Evolutionary conservation across 768 basidiomycete species (phyloP).

Genomic region (Dioszegia hungarica): DNA sequence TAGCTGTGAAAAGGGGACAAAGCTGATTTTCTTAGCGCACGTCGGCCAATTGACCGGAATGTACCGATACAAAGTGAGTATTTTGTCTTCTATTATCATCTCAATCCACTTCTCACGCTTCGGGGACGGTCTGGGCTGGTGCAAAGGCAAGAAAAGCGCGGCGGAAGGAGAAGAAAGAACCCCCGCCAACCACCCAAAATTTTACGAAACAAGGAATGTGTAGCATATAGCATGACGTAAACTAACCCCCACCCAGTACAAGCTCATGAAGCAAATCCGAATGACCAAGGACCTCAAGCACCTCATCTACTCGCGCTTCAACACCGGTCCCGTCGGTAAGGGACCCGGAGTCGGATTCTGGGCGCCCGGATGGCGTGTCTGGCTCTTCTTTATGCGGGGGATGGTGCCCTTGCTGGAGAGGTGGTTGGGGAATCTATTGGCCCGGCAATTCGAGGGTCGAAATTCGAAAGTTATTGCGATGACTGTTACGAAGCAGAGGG

Average conservation of each 20-base stretch:
- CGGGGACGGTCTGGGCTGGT: too few species aligned
- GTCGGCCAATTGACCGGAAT: slow-evolving; percentile 98
- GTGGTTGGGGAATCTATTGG: slow-evolving; percentile 96
- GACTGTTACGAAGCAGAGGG: slow-evolving; percentile 92
- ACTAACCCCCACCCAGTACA: too few species aligned
- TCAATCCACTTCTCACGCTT: too few species aligned
- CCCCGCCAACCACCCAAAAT: too few species aligned
- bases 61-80: slow-evolving; percentile 56
- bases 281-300: slow-evolving; percentile 99
- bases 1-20: too few species aligned
- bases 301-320: slow-evolving; percentile 63
- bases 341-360: slow-evolving; percentile 99
- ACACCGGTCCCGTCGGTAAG: slow-evolving; percentile 98
- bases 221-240: too few species aligned
- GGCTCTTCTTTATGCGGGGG: slow-evolving; percentile 99
- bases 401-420: slow-evolving; percentile 95
- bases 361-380: slow-evolving; percentile 99
- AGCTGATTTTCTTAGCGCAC: too few species aligned
- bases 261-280: slow-evolving; percentile 98
- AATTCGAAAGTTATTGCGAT: slow-evolving; percentile 90
- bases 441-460: slow-evolving; percentile 95
- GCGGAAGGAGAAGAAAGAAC: too few species aligned
- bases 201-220: too few species aligned
- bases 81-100: too few species aligned
- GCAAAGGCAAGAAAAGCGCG: too few species aligned